Evolutionary conservation across 768 basidiomycete species (phyloP).

Genomic region (Trametes sanguinea): DNA sequence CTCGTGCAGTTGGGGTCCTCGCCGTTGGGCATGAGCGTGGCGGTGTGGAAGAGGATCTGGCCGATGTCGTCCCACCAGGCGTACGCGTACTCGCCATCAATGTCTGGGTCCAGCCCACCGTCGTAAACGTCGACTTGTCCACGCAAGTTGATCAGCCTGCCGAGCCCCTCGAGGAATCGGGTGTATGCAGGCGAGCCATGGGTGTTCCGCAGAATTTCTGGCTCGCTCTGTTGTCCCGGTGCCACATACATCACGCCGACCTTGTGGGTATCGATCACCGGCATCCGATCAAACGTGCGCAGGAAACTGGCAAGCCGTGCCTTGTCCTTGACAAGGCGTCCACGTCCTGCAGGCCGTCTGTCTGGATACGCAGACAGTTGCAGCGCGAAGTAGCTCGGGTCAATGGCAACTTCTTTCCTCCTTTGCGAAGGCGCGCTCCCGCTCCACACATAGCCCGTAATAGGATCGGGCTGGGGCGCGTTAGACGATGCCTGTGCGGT

Average conservation of each 20-base stretch:
- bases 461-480: conserved; percentile 59
- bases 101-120: conserved; percentile 86
- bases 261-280: conserved; percentile 97
- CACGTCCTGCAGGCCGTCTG: conserved; percentile 47
- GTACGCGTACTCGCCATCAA: conserved; percentile 96
- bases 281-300: conserved; percentile 74
- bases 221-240: conserved; percentile 82
- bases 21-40: conserved; percentile 93
- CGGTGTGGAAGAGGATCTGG: conserved; percentile 92
- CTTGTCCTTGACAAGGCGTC: conserved; percentile 52
- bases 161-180: conserved; percentile 88
- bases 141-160: conserved; percentile 82
- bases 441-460: conserved; percentile 89
- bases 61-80: conserved; percentile 99
- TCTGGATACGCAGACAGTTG: conserved; percentile 81
- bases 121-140: conserved; percentile 92
- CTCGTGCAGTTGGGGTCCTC: conserved; percentile 71
- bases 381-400: conserved; percentile 82
- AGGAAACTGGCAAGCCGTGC: conserved; percentile 60
- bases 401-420: conserved; percentile 81
- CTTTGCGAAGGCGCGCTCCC: conserved; percentile 84
- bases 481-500: conserved; percentile 17
- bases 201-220: conserved; percentile 84
- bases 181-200: conserved; percentile 96
- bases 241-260: conserved; percentile 96